Conservation (phyloP, 73 alveolate species). For the Tetrahymena malaccensis region DNA sequence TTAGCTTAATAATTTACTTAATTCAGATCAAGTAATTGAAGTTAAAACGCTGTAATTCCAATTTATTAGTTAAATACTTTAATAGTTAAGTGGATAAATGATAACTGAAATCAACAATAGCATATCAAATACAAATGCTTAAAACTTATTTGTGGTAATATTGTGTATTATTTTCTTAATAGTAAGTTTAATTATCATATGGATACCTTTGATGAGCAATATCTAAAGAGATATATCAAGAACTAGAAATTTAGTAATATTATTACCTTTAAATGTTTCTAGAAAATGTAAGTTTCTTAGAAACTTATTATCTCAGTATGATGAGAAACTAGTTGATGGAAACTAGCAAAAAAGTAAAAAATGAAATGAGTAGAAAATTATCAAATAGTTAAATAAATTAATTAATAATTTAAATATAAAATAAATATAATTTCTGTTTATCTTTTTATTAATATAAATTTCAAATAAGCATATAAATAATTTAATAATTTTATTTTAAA, state of each 20-base stretch:
- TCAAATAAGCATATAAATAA: too few species aligned
- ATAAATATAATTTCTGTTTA: too few species aligned
- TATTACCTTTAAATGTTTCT: neutral
- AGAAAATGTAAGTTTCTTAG: neutral
- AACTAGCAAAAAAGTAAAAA: neutral
- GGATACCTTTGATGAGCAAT: neutral
- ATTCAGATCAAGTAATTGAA: neutral
- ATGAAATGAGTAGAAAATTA: too few species aligned
- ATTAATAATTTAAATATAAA: too few species aligned
- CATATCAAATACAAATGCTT: neutral
- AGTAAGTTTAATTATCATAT: neutral
- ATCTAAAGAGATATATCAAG: neutral
- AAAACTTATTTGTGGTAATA: neutral
- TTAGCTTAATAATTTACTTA: neutral
- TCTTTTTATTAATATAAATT: too few species aligned
- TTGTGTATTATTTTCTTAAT: neutral
- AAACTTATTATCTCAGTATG: neutral
- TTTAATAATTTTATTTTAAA: too few species aligned
- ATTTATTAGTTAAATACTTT: neutral
- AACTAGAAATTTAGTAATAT: neutral
- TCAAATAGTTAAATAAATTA: too few species aligned
- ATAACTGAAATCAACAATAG: neutral
- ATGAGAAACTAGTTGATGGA: neutral
- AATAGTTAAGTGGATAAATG: neutral
- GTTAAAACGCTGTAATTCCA: neutral